These are phyloP conservation scores for Lepidopterella palustris DNA, from an alignment of 495 filamentous ascomycete species.

Conservation along the genomic window DNA sequence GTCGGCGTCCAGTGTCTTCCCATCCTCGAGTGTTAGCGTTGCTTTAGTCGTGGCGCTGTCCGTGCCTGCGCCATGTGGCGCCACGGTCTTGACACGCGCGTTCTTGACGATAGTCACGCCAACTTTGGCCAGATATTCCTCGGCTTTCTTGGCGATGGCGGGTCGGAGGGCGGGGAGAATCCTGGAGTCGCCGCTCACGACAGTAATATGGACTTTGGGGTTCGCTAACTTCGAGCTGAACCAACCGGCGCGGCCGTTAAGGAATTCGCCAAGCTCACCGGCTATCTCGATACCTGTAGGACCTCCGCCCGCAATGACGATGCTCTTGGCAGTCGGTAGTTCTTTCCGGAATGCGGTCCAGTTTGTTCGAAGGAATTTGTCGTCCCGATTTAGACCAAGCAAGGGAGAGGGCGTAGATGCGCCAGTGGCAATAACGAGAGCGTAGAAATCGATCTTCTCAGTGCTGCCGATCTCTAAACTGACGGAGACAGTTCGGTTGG, in stretches of 20 bases:
- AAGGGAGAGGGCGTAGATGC: constrained; percentile 13
- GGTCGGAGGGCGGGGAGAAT: constrained; percentile 43
- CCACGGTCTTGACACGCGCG: constrained; percentile 21
- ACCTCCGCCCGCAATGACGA: constrained; percentile 57
- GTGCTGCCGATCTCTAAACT: neutral
- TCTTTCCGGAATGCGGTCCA: constrained; percentile 39
- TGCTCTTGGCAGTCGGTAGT: constrained; percentile 49
- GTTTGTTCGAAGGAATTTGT: constrained; percentile 24
- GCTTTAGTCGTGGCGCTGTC: constrained; percentile 22
- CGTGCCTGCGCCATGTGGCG: constrained; percentile 9
- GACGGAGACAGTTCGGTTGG: constrained; percentile 24
- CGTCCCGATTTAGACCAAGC: constrained; percentile 12
- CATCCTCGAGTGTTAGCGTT: constrained; percentile 33
- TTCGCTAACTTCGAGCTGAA: constrained; percentile 16
- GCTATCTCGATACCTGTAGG: constrained; percentile 56
- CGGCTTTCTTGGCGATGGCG: constrained; percentile 36
- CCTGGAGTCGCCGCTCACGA: constrained; percentile 37
- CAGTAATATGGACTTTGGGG: constrained; percentile 39
- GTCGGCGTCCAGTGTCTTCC: constrained; percentile 38
- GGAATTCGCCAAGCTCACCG: constrained; percentile 41
- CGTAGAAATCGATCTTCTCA: constrained; percentile 12
- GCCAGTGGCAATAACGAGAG: constrained; percentile 24
- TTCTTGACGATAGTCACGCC: constrained; percentile 44
- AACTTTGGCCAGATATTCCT: constrained; percentile 38
- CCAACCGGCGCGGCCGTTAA: constrained; percentile 26